Evolutionary conservation across 495 filamentous ascomycete genomes (phyloP), one percentile per base, ranked within the genome.

Genomic region (Podospora tetraspora): DNA sequence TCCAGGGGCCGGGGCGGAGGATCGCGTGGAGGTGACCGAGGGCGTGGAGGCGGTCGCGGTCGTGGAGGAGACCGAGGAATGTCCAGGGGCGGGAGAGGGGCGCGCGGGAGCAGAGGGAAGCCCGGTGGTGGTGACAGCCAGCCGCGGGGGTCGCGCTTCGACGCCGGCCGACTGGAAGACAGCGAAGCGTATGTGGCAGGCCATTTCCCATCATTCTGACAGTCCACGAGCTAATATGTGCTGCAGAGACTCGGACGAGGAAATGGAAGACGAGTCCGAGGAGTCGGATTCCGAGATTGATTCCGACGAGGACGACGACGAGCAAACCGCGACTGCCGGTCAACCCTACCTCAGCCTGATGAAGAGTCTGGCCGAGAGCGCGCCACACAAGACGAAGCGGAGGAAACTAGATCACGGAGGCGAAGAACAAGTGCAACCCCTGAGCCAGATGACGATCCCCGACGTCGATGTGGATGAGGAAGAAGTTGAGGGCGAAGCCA

Each of bases 311-410:
- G 80, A 77, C 57, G 74, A 76, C 11, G 79, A 80, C 19, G 80
- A 80, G 37, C 74, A 78, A 52, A 61, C 69, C 23, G 75, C 79
- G 1, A 64, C 68, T 64, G 72, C 72, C 73, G 82, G 60, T 23
- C 75, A 76, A 62, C 83, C 90, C 1, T 92, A 92, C 71, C 84
- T 86, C 69, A 86, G 88, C 69, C 78, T 92, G 29, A 81, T 93
- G 74, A 84, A 90, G 70, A 84, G 88, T 59, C 79, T 93, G 29
- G 72, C 79, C 27, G 84, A 88, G 16, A 79, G 84, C 8, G 81
- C 82, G 22, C 84, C 80, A 59, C 87, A 87, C 63, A 84, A 80
- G 67, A 78, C 83, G 12, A 96, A 94, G 76, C 85, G 84, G 77
- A 83, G 90, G 72, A 94, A 92, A 73, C 71, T 92, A 29, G 80